These are phyloP conservation scores for Prunus mume DNA, from an alignment of 306 rosid genomes.

Conservation along the genomic window DNA sequence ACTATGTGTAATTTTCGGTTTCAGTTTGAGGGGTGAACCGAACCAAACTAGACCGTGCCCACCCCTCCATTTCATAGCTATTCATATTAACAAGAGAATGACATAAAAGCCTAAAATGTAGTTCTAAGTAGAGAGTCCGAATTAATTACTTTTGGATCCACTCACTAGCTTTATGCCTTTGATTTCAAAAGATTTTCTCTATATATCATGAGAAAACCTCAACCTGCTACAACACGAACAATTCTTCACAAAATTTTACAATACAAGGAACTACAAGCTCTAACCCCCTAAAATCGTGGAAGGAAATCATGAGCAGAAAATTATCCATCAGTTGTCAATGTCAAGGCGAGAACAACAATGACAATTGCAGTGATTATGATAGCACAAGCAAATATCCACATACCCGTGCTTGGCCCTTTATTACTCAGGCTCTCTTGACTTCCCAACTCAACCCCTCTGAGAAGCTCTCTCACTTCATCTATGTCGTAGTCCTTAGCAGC, in stretches of 20 bases:
- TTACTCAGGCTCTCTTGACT: constrained; percentile 45
- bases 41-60: too few species aligned
- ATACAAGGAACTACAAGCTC: background rate
- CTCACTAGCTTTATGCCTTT: background rate
- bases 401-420: constrained; percentile 30
- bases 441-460: constrained; percentile 53
- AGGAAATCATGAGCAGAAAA: constrained; percentile 6
- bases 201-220: background rate
- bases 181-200: background rate
- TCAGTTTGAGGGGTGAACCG: too few species aligned
- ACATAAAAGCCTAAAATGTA: too few species aligned
- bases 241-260: background rate
- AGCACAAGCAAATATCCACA: constrained; percentile 45
- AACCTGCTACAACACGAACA: background rate
- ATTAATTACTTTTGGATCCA: background rate
- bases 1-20: too few species aligned
- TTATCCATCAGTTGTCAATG: constrained; percentile 69
- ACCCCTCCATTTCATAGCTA: too few species aligned
- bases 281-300: background rate
- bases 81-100: too few species aligned
- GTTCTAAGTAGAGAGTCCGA: background rate
- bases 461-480: constrained; percentile 76
- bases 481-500: constrained; percentile 90
- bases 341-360: constrained; percentile 69
- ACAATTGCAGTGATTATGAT: constrained; percentile 48